Evolutionary conservation across 495 filamentous ascomycete species (phyloP), one percentile per base, ranked within the genome.

Genomic region (Penicillium psychrofluorescens): DNA sequence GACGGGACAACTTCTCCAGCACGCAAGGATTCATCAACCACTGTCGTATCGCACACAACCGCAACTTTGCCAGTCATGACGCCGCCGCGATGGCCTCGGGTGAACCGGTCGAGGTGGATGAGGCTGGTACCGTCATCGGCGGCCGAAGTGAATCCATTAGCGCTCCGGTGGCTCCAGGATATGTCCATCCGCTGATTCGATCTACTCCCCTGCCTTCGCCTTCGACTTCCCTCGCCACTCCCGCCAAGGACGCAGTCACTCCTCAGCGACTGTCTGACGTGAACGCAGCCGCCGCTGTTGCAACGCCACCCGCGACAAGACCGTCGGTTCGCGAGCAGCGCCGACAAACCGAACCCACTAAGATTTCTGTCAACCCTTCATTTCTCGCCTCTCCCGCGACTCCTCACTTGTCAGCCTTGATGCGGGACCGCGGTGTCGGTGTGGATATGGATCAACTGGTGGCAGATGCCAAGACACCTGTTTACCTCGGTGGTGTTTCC

Each of bases 11-110:
- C 59, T 97, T 96, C 61, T 89, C 85, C 36, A 95, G 89, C 62
- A 88, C 88, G 1, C 92, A 98, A 62, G 92, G 92, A 2, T 97
- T 98, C 57, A 91, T 98, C 68, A 98, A 98, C 53, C 92, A 98
- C 55, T 96, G 90, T 55, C 89, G 92, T 35, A 96, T 98, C 44
- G 88, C 90, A 8, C 92, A 98, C 64, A 83, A 81, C 46, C 77
- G 88, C 39, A 88, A 90, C 41, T 96, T 87, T 68, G 84, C 88
- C 55, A 96, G 88, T 54, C 92, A 98, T 54, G 90, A 96, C 56
- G 88, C 87, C 42, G 92, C 92, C 35, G 92, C 92, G n/a, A 72
- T 88, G 30, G 86, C 84, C 15, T 91, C 87, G 42, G 92, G 92
- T 29, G 80, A 87, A 49, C 78, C 83, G 2, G 80, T 95, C 36